Base-by-base conservation (phyloP, 176 grass and related monocot genomes). In the Coix lacrymajobi region DNA sequence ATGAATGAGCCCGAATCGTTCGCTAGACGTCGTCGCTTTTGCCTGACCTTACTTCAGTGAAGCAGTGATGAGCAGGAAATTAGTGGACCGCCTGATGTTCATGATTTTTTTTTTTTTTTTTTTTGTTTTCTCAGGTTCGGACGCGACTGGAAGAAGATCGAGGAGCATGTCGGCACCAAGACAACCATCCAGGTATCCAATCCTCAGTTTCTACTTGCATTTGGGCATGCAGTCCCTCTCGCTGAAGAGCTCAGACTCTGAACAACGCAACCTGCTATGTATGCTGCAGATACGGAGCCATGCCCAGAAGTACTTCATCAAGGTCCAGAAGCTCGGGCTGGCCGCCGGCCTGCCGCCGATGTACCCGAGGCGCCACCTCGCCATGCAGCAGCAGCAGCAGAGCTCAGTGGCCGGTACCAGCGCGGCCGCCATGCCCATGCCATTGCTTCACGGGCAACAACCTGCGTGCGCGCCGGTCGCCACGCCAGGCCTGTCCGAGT, bases 71-170 rank as follows among this genome's bases (percentile, higher is more conserved):
- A n/a, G n/a, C n/a, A n/a, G n/a, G n/a, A n/a, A n/a, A n/a, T n/a
- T n/a, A n/a, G n/a, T n/a, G n/a, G n/a, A n/a, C n/a, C n/a, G n/a
- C n/a, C 33, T 46, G 8, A 29, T 8, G 3, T 13, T 22, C 4
- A 5, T 9, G 38, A 0, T 3, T 5, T 60, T 3, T 3, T 40
- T 1, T 8, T 5, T 4, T 9, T 5, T 3, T 4, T 65, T 3
- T 8, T 32, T 0, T 17, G 14, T 17, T 37, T 2, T 0, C 4
- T 0, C 74, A 94, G 94, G 85, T 94, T 89, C 38, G 96, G 96
- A 12, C 90, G 96, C 46, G 96, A 98, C 49, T 98, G 96, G 96
- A 98, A 95, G 76, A 98, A 87, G 90, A 95, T 98, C 57, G 92
- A 98, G 88, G 96, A 95, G 71, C 94, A 95, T 24, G 90, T 98